A percentile compares a stretch with the other conserved stretches of the same genome.
Conservation (phyloP, 1,284 basidiomycete species). For the Wolfiporia cocos region DNA sequence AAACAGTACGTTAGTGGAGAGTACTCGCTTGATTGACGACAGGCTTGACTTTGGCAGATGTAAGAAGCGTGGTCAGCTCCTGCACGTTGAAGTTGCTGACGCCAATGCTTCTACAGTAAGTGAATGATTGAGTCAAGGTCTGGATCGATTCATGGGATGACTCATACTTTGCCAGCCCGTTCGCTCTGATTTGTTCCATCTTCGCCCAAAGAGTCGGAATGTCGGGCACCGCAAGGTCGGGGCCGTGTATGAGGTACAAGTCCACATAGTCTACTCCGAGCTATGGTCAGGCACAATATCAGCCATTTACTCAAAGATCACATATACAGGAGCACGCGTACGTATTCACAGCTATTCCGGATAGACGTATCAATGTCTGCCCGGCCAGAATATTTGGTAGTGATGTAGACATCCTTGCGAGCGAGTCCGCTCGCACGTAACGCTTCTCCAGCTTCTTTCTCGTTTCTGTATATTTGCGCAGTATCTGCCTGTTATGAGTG, state of each 20-base stretch:
- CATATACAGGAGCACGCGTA: slow-evolving; percentile 9
- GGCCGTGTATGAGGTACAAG: slow-evolving; percentile 65
- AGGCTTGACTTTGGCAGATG: slow-evolving; percentile 55
- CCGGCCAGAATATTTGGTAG: slow-evolving; percentile 50
- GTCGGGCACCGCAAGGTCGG: slow-evolving; percentile 36
- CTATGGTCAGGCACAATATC: slow-evolving; percentile 25
- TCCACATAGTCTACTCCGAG: slow-evolving; percentile 66
- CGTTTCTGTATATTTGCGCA: slow-evolving; percentile 32
- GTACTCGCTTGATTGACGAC: slow-evolving; percentile 70
- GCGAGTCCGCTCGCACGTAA: slow-evolving; percentile 29
- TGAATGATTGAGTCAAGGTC: no score
- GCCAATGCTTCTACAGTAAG: slow-evolving; percentile 57
- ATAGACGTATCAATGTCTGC: slow-evolving; percentile 31
- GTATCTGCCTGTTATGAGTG: slow-evolving; percentile 15
- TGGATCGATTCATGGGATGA: no score
- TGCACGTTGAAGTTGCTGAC: slow-evolving; percentile 71
- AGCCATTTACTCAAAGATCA: not conserved
- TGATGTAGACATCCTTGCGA: slow-evolving; percentile 32
- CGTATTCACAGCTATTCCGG: slow-evolving; percentile 23
- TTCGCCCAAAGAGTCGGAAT: slow-evolving; percentile 56
- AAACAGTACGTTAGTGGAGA: no score
- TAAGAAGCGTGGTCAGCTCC: slow-evolving; percentile 53
- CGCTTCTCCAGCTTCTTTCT: slow-evolving; percentile 31
- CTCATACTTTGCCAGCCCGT: slow-evolving; percentile 56
- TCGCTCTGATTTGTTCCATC: slow-evolving; percentile 58